Base-by-base conservation (phyloP, 306 rosid species). In the Begonia fuchsioides region DNA sequence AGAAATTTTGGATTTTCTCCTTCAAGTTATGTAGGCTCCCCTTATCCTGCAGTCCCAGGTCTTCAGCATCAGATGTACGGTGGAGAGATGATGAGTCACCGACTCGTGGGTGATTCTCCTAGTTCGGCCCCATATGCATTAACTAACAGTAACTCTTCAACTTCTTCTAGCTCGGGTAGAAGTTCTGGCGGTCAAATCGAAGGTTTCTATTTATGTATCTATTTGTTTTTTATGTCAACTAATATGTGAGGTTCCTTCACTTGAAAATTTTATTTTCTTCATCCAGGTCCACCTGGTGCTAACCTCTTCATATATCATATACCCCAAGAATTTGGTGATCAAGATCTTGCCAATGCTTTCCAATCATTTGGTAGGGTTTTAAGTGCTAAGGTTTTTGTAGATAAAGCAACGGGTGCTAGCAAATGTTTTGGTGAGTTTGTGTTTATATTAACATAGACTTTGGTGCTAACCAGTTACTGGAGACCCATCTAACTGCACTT, bases 251-350 rank as follows among this genome's bases (percentile, higher is more conserved):
- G 26, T 45, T 41, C 32, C 12, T 41, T 59, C 44, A 19, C 35
- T 26, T 26, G 35, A 6, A 6, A 26, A 26, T 51, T 39, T 9
- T 50, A 40, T 56, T 17, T n/a, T 47, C 8, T 19, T 19, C 35
- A 35, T 59, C 32, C 59, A 92, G 98, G 98, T 59, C 98, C 98
- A 47, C 93, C 86, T 16, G 98, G 98, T 52, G 98, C 98, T 58
- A 92, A 92, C 70, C 75, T 92, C 47, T 92, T 92, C 77, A 92
- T 92, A 66, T 92, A 85, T 72, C 98, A 92, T 79, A 82, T 92
- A 77, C 98, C 98, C 55, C 98, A 83, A 82, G 98, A 92, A 61
- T 92, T 41, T 66, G 98, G 94, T 49, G 98, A 92, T 64, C 71
- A 58, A 72, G 96, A 92, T 43, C 96, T 92, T 57, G 86, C 83